Percentiles rank a stretch among this genome's conserved stretches.
These are phyloP conservation scores for Pythium sp. DNA, from an alignment of 352 stramenopile genomes.

Conservation along the genomic window DNA sequence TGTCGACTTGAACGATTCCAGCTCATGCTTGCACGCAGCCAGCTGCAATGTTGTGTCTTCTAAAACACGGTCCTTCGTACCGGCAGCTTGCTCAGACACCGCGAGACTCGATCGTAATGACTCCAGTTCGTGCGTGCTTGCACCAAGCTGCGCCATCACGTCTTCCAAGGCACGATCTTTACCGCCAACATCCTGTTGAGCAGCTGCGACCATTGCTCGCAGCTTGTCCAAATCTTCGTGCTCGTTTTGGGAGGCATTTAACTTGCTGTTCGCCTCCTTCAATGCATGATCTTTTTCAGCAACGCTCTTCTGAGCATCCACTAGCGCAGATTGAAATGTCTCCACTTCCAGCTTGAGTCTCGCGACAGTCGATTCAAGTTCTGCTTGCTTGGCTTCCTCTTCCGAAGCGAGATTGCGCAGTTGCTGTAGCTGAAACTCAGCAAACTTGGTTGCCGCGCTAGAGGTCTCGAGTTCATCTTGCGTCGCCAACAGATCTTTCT, in stretches of 20 bases:
- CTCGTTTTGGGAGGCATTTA: background rate
- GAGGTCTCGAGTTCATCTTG: conserved; percentile 83
- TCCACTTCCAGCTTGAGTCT: conserved; percentile 20
- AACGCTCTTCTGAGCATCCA: conserved; percentile 5
- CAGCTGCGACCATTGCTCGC: background rate
- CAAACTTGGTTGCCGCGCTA: conserved; percentile 73
- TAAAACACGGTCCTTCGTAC: conserved; percentile 1
- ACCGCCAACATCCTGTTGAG: conserved; percentile 8
- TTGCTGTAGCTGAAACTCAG: conserved; percentile 77
- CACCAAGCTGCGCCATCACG: conserved; percentile 9
- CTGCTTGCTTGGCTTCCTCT: conserved; percentile 41
- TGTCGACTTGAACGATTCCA: conserved; percentile 12
- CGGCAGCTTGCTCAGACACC: background rate
- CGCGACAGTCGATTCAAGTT: conserved; percentile 22
- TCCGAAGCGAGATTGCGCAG: conserved; percentile 51
- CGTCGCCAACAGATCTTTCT: conserved; percentile 54
- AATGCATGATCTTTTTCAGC: conserved; percentile 11
- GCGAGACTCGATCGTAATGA: conserved; percentile 5
- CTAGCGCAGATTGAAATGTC: conserved; percentile 9
- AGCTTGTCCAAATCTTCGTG: conserved; percentile 8
- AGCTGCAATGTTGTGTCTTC: conserved; percentile 4
- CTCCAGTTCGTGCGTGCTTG: conserved; percentile 4
- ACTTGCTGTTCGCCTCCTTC: conserved; percentile 8
- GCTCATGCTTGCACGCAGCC: conserved; percentile 6
- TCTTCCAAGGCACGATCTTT: conserved; percentile 14